A percentile compares a stretch with the other conserved stretches of the same genome.
Conservation (phyloP, 2,329 filamentous ascomycete species). For the Colletotrichum ledebouriae region DNA sequence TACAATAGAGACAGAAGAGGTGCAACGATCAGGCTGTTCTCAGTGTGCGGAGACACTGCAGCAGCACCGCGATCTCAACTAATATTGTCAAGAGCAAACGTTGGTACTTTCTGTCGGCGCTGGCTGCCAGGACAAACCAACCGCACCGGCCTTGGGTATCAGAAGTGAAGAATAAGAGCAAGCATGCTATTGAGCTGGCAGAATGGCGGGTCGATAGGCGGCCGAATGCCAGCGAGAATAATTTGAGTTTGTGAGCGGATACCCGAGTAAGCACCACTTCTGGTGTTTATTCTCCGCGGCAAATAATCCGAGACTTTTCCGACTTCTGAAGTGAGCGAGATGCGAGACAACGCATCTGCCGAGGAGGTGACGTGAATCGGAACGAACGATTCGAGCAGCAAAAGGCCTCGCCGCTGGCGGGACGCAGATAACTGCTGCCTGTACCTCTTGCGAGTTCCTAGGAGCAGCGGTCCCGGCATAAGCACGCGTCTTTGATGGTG, state of each 20-base stretch:
- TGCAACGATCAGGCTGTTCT: constrained; percentile 22
- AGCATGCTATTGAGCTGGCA: background rate
- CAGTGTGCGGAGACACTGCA: constrained; percentile 15
- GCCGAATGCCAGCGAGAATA: background rate
- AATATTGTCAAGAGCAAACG: background rate
- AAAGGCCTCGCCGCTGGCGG: constrained; percentile 4
- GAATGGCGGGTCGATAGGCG: background rate
- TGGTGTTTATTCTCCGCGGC: background rate
- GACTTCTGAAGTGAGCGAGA: constrained; percentile 1
- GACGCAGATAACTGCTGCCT: constrained; percentile 22
- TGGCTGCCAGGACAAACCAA: background rate
- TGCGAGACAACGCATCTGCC: constrained; percentile 5
- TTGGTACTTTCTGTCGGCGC: background rate
- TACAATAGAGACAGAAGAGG: background rate
- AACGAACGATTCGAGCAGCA: background rate
- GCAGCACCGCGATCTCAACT: background rate
- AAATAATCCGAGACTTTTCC: constrained; percentile 1
- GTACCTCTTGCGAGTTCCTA: constrained; percentile 12
- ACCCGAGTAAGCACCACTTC: background rate
- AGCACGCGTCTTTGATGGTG: constrained; percentile 36
- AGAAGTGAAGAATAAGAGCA: background rate
- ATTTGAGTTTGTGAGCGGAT: background rate
- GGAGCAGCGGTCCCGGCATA: constrained; percentile 21
- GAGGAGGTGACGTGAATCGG: constrained; percentile 5
- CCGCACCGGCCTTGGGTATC: background rate